Evolutionary conservation across 2,329 filamentous ascomycete genomes (phyloP).

Genomic region (Macrophomina tecta): DNA sequence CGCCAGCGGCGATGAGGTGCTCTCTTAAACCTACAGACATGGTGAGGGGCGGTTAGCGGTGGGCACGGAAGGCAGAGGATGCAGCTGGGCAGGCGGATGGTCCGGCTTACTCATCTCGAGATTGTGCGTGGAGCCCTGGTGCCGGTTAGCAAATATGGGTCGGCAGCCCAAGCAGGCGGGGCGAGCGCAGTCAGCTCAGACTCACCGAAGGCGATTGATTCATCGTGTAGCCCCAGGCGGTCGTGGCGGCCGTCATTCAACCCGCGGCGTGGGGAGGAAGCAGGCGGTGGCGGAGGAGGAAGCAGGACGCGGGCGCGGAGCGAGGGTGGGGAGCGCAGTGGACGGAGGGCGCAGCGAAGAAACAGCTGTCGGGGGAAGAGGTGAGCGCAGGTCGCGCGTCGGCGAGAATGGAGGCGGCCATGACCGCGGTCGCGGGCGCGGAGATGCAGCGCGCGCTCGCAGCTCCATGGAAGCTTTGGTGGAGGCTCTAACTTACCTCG

Average conservation of each 20-base stretch:
- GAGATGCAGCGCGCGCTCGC: conserved; percentile 1
- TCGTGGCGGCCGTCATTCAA: conserved; percentile 29
- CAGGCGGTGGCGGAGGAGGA: neutral
- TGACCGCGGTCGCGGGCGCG: conserved; percentile 2
- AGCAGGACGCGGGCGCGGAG: neutral
- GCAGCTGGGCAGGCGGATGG: conserved; percentile 22
- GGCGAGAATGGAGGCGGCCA: neutral
- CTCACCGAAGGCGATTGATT: conserved; percentile 28
- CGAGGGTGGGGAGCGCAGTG: neutral
- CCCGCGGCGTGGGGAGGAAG: conserved; percentile 8
- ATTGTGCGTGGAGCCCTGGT: conserved; percentile 24
- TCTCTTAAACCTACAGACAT: conserved; percentile 62
- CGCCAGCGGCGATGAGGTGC: conserved; percentile 64
- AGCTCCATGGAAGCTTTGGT: neutral
- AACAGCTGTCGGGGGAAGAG: neutral
- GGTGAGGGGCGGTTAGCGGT: neutral
- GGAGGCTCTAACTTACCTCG: conserved; percentile 25
- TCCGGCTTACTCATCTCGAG: conserved; percentile 29
- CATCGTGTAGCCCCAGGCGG: conserved; percentile 26
- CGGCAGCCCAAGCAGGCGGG: neutral
- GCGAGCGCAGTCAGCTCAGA: conserved; percentile 20
- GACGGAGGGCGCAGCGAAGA: too few species aligned
- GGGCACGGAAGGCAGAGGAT: neutral
- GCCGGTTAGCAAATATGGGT: neutral
- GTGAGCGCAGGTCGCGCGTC: conserved; percentile 8